A percentile compares a stretch with the other conserved stretches of the same genome.
These are phyloP conservation scores for Rehmannia glutinosa DNA, from an alignment of 257 asterid species.

Conservation along the genomic window DNA sequence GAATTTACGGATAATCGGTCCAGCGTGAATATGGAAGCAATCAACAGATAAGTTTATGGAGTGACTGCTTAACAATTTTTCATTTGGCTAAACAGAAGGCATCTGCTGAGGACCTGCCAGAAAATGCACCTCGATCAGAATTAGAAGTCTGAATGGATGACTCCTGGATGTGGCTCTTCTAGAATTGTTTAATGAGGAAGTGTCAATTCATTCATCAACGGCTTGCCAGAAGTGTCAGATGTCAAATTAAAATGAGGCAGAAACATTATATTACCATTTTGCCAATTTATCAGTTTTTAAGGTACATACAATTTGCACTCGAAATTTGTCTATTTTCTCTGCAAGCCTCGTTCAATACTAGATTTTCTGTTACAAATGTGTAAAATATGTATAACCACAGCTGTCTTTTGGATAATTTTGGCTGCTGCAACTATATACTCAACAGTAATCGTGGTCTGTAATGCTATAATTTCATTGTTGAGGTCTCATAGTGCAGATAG, in stretches of 20 bases:
- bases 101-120: not conserved
- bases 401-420: too few species aligned
- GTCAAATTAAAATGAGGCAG: slow-evolving; percentile 5
- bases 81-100: too few species aligned
- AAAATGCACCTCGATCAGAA: slow-evolving; percentile 2
- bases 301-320: slow-evolving; percentile 5
- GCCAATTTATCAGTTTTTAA: too few species aligned
- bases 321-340: not conserved
- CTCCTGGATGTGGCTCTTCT: slow-evolving; percentile 11
- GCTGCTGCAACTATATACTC: not conserved
- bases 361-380: not conserved
- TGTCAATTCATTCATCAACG: slow-evolving; percentile 1
- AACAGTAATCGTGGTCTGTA: not conserved
- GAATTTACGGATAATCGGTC: slow-evolving; percentile 31
- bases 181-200: not conserved
- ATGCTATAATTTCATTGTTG: not conserved
- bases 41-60: slow-evolving; percentile 29
- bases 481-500: not conserved
- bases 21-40: slow-evolving; percentile 28
- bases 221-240: not conserved
- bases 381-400: not conserved
- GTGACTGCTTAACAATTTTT: too few species aligned
- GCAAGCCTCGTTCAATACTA: not conserved
- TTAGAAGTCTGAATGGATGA: slow-evolving; percentile 1
- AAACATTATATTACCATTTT: too few species aligned